Conservation (phyloP, 495 filamentous ascomycete genomes). For the Coniosporium apollinis region DNA sequence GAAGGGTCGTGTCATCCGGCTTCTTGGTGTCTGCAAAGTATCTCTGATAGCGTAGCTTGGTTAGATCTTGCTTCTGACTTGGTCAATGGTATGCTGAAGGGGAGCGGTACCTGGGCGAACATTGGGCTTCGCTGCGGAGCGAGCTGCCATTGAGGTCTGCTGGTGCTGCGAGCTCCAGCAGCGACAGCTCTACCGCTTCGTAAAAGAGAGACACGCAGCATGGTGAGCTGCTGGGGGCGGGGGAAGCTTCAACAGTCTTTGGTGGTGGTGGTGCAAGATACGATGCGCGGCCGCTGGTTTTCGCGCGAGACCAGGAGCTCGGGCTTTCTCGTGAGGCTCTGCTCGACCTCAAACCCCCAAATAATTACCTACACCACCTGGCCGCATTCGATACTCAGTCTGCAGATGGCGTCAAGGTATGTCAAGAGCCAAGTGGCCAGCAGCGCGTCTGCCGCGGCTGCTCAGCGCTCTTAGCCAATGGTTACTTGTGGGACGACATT, state of each 20-base stretch:
- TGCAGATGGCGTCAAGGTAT: no score
- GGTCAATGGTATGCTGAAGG: slow-evolving; percentile 8
- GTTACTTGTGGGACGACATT: no score
- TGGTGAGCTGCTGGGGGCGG: slow-evolving; percentile 33
- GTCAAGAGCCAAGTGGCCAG: no score
- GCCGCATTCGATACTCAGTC: no score
- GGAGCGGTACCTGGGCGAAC: slow-evolving; percentile 8
- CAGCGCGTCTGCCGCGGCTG: no score
- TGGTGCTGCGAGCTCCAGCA: slow-evolving; percentile 31
- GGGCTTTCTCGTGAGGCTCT: background rate
- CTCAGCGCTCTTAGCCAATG: no score
- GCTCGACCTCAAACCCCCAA: no score
- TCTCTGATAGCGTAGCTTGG: slow-evolving; percentile 26
- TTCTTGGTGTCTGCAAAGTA: slow-evolving; percentile 42
- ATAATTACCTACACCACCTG: no score
- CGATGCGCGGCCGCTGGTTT: background rate
- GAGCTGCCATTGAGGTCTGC: slow-evolving; percentile 9
- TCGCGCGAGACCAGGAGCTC: background rate
- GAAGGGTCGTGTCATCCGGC: slow-evolving; percentile 30
- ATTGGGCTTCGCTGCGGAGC: slow-evolving; percentile 1
- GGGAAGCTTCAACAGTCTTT: background rate
- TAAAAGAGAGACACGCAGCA: slow-evolving; percentile 54
- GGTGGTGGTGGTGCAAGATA: background rate
- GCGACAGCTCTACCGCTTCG: slow-evolving; percentile 38
- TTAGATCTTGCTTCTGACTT: slow-evolving; percentile 9